These are phyloP conservation scores for Beta macrorhiza DNA, from an alignment of 179 eudicot species.

Conservation along the genomic window DNA sequence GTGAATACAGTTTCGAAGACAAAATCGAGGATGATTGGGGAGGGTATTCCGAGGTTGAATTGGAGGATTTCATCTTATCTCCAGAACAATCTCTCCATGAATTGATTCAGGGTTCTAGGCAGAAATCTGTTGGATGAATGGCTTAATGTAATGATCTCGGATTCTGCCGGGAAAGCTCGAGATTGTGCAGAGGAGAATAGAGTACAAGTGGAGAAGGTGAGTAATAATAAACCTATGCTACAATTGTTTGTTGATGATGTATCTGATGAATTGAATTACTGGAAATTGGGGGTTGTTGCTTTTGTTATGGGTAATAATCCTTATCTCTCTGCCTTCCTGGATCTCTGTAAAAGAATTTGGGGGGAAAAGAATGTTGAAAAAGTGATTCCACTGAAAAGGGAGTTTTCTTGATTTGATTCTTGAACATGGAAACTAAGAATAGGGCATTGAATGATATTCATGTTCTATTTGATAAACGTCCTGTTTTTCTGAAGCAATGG, in stretches of 20 bases:
- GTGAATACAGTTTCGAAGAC: too few relatives aligned
- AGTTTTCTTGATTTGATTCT: neutral
- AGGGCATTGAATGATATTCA: neutral
- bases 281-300: neutral
- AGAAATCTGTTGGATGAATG: too few relatives aligned
- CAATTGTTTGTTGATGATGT: neutral
- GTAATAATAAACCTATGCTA: neutral
- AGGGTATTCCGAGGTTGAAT: too few relatives aligned
- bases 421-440: neutral
- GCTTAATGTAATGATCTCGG: too few relatives aligned
- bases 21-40: too few relatives aligned
- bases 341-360: neutral
- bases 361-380: neutral
- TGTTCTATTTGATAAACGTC: neutral
- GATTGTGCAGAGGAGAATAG: too few relatives aligned
- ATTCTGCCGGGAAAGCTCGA: too few relatives aligned
- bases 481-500: neutral
- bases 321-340: neutral
- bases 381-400: neutral
- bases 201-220: neutral
- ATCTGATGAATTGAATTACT: too few relatives aligned
- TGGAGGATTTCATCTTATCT: too few relatives aligned
- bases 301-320: neutral
- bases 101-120: too few relatives aligned
- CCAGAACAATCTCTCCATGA: too few relatives aligned